phyloP scores from a whole-genome alignment of 2,329 filamentous ascomycete genomes.

The Laburnicola sp. region DNA sequence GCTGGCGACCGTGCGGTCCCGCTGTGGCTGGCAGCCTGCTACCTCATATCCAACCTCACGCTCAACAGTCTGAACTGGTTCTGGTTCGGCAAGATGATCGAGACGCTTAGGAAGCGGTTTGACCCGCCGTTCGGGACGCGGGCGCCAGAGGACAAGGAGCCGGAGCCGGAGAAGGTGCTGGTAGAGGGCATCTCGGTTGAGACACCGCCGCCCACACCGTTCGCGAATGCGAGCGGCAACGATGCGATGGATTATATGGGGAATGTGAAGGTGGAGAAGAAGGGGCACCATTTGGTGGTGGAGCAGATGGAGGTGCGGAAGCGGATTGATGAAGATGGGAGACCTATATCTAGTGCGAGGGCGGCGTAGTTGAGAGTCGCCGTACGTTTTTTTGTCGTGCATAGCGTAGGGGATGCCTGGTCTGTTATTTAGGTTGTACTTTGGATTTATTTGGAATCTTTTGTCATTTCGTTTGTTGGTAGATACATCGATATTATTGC shows the following conservation, averaged over 20 bases:
- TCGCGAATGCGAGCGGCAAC: neutral
- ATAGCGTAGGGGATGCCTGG: slow-evolving; percentile 6
- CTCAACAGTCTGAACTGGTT: slow-evolving; percentile 79
- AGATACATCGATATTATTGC: too few relatives aligned
- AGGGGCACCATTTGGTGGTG: slow-evolving; percentile 32
- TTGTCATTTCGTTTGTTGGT: too few relatives aligned
- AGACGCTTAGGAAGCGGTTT: slow-evolving; percentile 76
- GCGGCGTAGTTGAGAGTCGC: neutral
- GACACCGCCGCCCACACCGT: slow-evolving; percentile 29
- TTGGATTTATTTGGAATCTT: too few relatives aligned
- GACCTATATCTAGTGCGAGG: slow-evolving; percentile 5
- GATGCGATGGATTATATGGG: slow-evolving; percentile 27
- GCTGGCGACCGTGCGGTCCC: slow-evolving; percentile 56
- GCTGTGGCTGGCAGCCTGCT: slow-evolving; percentile 68
- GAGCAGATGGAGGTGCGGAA: slow-evolving; percentile 32
- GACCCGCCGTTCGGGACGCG: slow-evolving; percentile 58
- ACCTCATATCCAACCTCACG: slow-evolving; percentile 69
- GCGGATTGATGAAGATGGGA: slow-evolving; percentile 2
- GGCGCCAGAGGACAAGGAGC: slow-evolving; percentile 22
- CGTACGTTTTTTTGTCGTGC: slow-evolving; percentile 2
- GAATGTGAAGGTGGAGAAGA: slow-evolving; percentile 26
- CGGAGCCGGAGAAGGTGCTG: slow-evolving; percentile 35
- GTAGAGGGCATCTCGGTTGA: slow-evolving; percentile 39
- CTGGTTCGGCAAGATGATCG: slow-evolving; percentile 88
- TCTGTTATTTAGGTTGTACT: too few relatives aligned